Evolutionary conservation across 495 filamentous ascomycete species (phyloP).

Genomic region (Rostrohypoxylon terebratum): DNA sequence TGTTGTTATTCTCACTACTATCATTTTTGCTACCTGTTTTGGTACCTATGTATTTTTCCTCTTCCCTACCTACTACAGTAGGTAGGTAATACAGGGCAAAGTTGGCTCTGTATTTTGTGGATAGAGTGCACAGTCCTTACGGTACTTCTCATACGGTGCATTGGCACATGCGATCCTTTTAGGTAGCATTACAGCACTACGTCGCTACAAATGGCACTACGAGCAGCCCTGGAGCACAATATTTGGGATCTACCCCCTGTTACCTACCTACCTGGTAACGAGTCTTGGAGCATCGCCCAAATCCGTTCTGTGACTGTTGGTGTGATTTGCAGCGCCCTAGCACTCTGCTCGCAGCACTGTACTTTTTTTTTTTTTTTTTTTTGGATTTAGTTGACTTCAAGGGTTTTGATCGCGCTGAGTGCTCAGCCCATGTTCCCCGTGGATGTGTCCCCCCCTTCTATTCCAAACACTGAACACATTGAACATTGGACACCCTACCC

Average conservation of each 20-base stretch:
- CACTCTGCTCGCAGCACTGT: conserved; percentile 8
- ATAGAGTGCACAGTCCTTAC: conserved; percentile 7
- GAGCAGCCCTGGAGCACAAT: not conserved
- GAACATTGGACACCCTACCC: conserved; percentile 8
- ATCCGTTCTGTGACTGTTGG: not conserved
- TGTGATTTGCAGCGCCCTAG: not conserved
- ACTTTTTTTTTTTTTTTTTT: no score
- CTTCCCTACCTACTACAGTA: no score
- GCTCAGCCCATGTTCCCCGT: not conserved
- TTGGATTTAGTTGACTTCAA: not conserved
- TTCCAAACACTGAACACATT: not conserved
- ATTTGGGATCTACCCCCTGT: conserved; percentile 12
- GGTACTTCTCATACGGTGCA: conserved; percentile 18
- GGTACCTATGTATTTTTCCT: not conserved
- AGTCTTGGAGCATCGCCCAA: not conserved
- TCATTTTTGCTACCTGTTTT: conserved; percentile 13
- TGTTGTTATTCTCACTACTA: not conserved
- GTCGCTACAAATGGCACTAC: not conserved
- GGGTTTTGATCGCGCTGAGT: not conserved
- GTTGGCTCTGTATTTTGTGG: not conserved
- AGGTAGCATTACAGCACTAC: not conserved
- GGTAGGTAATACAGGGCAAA: not conserved
- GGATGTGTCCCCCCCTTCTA: not conserved
- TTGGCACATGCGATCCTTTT: not conserved
- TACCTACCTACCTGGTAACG: not conserved